These are phyloP conservation scores for Aspergillus bridgeri DNA, from an alignment of 495 filamentous ascomycete species.

Conservation along the genomic window DNA sequence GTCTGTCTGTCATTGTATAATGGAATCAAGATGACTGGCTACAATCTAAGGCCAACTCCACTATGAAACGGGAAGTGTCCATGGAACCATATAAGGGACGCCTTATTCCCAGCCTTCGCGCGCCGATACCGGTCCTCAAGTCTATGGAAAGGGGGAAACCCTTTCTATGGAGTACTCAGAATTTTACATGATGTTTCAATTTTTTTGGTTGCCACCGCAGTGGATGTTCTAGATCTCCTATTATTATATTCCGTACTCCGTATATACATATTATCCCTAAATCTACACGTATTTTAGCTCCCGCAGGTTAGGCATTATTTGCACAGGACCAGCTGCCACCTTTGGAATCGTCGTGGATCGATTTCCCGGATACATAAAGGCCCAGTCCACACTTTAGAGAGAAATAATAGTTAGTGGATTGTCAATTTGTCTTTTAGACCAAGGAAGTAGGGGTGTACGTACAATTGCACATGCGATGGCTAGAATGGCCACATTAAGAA, in stretches of 20 bases:
- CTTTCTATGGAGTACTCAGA: background rate
- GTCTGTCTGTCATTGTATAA: background rate
- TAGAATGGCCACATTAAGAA: constrained; percentile 30
- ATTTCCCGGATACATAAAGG: constrained; percentile 42
- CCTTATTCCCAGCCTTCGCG: background rate
- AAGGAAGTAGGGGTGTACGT: constrained; percentile 13
- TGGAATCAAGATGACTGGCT: background rate
- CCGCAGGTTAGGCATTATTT: constrained; percentile 26
- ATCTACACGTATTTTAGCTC: background rate
- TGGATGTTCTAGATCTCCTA: no score
- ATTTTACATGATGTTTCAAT: background rate
- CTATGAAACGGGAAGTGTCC: background rate
- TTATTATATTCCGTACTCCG: background rate
- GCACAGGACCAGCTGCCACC: constrained; percentile 41
- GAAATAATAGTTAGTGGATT: no score
- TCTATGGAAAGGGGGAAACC: background rate
- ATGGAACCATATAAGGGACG: background rate
- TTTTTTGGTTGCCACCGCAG: background rate
- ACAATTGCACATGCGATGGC: constrained; percentile 34
- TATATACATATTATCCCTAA: background rate
- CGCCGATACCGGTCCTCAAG: background rate
- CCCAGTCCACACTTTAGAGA: constrained; percentile 37
- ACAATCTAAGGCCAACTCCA: background rate
- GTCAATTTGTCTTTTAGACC: background rate
- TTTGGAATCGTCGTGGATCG: constrained; percentile 36